phyloP scores from a whole-genome alignment of 345 rosid species.

The Citropsis articulata region DNA sequence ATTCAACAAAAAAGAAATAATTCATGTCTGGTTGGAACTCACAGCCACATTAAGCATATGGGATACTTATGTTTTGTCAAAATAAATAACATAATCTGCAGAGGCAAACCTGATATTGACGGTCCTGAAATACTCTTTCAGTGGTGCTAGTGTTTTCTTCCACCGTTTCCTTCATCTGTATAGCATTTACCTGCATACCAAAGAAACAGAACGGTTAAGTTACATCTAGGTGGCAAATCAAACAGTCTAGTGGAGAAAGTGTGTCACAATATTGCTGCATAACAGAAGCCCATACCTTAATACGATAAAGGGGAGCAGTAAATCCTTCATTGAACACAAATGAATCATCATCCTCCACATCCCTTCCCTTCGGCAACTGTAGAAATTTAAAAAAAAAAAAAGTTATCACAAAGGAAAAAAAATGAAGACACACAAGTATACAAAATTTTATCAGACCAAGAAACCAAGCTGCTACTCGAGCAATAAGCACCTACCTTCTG shows the following conservation, averaged over 20 bases:
- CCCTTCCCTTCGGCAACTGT: slow-evolving; percentile 93
- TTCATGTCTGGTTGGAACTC: slow-evolving; percentile 1
- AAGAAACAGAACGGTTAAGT: not conserved
- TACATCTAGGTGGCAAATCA: not conserved
- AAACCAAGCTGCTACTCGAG: not conserved
- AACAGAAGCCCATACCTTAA: slow-evolving; percentile 49
- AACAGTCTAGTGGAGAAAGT: not conserved
- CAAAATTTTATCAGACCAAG: not conserved
- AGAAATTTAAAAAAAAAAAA: not conserved
- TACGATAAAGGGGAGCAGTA: slow-evolving; percentile 77
- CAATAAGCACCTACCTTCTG: slow-evolving; percentile 54
- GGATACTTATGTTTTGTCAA: not conserved
- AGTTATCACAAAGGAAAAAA: not conserved
- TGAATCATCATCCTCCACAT: slow-evolving; percentile 85
- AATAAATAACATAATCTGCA: not conserved
- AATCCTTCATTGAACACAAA: slow-evolving; percentile 81
- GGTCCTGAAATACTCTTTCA: slow-evolving; percentile 95
- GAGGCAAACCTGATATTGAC: slow-evolving; percentile 87
- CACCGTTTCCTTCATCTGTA: slow-evolving; percentile 99
- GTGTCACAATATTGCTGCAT: not conserved
- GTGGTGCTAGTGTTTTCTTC: slow-evolving; percentile 98
- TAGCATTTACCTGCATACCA: slow-evolving; percentile 85
- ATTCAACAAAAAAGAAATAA: not conserved
- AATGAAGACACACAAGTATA: not conserved
- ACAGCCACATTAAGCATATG: not conserved